Evolutionary conservation across 495 filamentous ascomycete genomes (phyloP).

Genomic region (Cenococcum geophilum): DNA sequence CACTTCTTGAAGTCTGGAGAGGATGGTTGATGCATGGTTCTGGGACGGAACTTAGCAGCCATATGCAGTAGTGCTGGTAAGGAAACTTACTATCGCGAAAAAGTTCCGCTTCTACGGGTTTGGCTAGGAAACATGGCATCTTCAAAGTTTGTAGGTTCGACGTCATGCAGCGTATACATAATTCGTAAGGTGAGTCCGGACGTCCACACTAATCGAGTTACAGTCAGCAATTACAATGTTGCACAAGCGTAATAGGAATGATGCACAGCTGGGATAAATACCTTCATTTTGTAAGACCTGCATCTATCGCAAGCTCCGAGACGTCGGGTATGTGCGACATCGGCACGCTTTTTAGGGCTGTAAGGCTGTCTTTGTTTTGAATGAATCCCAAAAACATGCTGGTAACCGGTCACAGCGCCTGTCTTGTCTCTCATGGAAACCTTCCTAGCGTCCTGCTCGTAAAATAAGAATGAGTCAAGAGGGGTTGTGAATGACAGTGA

Average conservation of each 20-base stretch:
- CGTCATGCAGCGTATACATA: not conserved
- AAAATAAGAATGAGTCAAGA: not conserved
- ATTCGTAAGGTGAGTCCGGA: constrained; percentile 10
- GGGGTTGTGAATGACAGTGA: not conserved
- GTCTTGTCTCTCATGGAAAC: constrained; percentile 1
- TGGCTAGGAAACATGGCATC: constrained; percentile 16
- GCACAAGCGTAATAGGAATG: not conserved
- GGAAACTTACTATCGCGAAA: constrained; percentile 12
- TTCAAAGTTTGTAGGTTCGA: constrained; percentile 1
- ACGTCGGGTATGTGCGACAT: not conserved
- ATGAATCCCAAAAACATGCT: not conserved
- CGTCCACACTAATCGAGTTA: constrained; percentile 6
- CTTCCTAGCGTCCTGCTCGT: not conserved
- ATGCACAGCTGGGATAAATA: not conserved
- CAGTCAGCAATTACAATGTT: not conserved
- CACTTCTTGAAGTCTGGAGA: constrained; percentile 3
- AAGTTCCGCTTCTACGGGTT: constrained; percentile 11
- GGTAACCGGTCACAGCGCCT: not conserved
- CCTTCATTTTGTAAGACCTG: constrained; percentile 3
- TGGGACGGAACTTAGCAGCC: not conserved
- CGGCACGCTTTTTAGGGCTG: not conserved
- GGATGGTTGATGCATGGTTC: constrained; percentile 10
- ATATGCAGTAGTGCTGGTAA: not conserved
- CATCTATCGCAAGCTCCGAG: not conserved
- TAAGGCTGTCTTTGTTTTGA: not conserved